These are phyloP conservation scores for Lentinula edodes DNA, from an alignment of 768 basidiomycete species.

Conservation along the genomic window DNA sequence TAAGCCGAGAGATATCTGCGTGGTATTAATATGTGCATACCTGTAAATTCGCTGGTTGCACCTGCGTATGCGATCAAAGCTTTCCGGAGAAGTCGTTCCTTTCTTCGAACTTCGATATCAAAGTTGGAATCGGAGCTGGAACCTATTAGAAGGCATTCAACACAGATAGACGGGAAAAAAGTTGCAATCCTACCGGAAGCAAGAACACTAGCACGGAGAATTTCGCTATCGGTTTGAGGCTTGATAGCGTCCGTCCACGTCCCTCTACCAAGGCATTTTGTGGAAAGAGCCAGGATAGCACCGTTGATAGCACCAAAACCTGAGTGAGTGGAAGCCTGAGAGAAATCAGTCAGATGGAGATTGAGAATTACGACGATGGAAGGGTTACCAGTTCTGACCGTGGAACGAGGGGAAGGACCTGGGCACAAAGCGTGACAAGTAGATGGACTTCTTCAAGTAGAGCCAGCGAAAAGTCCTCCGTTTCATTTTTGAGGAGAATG, in stretches of 20 bases:
- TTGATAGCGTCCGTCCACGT: slow-evolving; percentile 51
- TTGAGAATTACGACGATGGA: background rate
- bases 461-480: slow-evolving; percentile 53
- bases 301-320: slow-evolving; percentile 86
- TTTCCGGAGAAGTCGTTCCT: slow-evolving; percentile 55
- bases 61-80: slow-evolving; percentile 65
- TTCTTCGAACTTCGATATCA: slow-evolving; percentile 46
- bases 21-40: slow-evolving; percentile 22
- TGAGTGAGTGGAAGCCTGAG: slow-evolving; percentile 53
- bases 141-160: slow-evolving; percentile 26
- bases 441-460: slow-evolving; percentile 78
- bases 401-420: slow-evolving; percentile 65
- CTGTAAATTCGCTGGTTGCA: slow-evolving; percentile 66
- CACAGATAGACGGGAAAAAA: background rate
- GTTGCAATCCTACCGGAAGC: slow-evolving; percentile 44
- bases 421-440: slow-evolving; percentile 65
- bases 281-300: slow-evolving; percentile 69
- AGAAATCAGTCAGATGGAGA: slow-evolving; percentile 1
- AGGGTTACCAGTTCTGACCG: slow-evolving; percentile 70
- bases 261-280: slow-evolving; percentile 59
- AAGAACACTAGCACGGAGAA: slow-evolving; percentile 43
- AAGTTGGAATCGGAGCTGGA: slow-evolving; percentile 53
- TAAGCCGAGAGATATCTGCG: background rate
- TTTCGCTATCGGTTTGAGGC: slow-evolving; percentile 65
- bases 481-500: slow-evolving; percentile 74